Evolutionary conservation across 345 rosid species (phyloP).

Genomic region (Draba incana): DNA sequence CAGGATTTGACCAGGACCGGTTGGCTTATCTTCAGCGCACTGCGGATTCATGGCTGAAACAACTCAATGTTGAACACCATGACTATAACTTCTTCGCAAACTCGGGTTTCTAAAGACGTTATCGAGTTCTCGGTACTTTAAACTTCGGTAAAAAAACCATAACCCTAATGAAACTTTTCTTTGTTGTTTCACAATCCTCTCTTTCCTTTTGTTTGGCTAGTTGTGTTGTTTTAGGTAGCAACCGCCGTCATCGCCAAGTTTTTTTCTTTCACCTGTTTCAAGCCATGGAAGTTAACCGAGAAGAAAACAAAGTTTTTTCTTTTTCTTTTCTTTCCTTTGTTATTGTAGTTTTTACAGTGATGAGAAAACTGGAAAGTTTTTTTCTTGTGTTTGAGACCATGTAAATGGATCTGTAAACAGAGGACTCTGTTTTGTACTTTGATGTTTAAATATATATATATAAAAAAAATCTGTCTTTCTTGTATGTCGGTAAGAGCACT

Average conservation of each 20-base stretch:
- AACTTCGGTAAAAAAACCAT: neutral
- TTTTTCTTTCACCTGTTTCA: constrained; percentile 22
- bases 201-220: constrained; percentile 13
- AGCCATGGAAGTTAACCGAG: constrained; percentile 38
- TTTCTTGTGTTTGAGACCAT: constrained; percentile 29
- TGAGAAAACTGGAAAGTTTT: constrained; percentile 25
- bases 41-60: constrained; percentile 87
- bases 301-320: constrained; percentile 9
- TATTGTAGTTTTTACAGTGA: neutral
- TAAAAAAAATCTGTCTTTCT: constrained; percentile 5
- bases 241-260: constrained; percentile 23
- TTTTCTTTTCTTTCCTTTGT: neutral
- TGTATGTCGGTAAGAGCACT: constrained; percentile 34
- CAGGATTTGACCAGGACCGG: constrained; percentile 50
- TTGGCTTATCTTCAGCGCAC: constrained; percentile 51
- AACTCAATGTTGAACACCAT: constrained; percentile 69
- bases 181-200: constrained; percentile 12
- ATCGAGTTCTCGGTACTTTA: neutral
- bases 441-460: constrained; percentile 4
- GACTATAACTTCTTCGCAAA: constrained; percentile 61
- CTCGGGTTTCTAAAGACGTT: constrained; percentile 27
- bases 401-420: constrained; percentile 29
- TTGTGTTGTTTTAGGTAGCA: constrained; percentile 40
- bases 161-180: constrained; percentile 14
- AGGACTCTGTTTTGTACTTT: constrained; percentile 32